Evolutionary conservation across 768 basidiomycete genomes (phyloP).

Genomic region (Boletus pseudo-olivaceus): DNA sequence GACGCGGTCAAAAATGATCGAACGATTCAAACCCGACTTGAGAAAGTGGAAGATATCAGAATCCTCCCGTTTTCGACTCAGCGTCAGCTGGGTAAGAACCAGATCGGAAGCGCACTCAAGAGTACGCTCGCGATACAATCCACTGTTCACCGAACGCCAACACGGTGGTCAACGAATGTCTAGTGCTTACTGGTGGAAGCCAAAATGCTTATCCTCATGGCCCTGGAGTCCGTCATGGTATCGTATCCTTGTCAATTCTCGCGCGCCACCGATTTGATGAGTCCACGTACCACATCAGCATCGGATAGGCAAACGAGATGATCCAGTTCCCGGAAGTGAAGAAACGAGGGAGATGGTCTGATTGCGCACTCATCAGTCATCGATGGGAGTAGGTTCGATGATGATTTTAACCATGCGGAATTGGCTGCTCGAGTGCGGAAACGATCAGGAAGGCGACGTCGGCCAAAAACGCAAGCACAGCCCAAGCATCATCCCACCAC

Average conservation of each 20-base stretch:
- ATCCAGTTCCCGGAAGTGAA: constrained; percentile 11
- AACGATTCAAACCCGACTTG: too few species aligned
- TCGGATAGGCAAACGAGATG: constrained; percentile 17
- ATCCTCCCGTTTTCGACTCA: constrained; percentile 13
- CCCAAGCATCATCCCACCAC: constrained; percentile 27
- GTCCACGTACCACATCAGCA: constrained; percentile 14
- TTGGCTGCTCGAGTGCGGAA: constrained; percentile 7
- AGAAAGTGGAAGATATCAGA: constrained; percentile 13
- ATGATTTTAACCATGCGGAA: constrained; percentile 2
- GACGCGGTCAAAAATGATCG: too few species aligned
- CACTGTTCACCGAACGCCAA: constrained; percentile 6
- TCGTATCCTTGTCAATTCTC: not conserved
- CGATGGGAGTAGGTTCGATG: not conserved
- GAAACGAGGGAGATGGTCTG: not conserved
- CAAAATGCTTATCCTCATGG: constrained; percentile 24
- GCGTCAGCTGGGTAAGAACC: constrained; percentile 13
- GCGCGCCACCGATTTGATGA: not conserved
- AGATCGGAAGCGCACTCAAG: constrained; percentile 19
- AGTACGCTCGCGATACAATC: constrained; percentile 21
- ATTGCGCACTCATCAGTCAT: not conserved
- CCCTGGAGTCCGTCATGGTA: constrained; percentile 11
- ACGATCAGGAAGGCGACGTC: constrained; percentile 10
- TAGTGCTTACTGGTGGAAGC: constrained; percentile 17
- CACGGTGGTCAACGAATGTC: not conserved
- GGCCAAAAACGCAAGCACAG: constrained; percentile 12